These are phyloP conservation scores for Lotmaria passim DNA, from an alignment of 208 protist species.

Conservation along the genomic window DNA sequence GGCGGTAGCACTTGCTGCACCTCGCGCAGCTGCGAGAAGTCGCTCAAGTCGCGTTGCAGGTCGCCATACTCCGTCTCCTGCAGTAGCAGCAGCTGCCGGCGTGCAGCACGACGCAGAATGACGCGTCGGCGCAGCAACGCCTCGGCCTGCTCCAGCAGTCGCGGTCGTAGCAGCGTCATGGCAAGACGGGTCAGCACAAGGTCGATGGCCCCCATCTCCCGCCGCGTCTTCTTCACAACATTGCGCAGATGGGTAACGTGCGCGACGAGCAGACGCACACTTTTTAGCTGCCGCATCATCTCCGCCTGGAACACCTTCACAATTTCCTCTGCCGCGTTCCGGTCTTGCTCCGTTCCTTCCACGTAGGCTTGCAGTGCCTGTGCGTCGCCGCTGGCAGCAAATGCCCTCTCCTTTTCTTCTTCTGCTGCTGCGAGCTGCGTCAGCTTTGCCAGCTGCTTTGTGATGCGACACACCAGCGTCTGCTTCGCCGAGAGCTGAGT, in stretches of 20 bases:
- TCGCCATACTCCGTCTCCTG: constrained; percentile 33
- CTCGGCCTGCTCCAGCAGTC: constrained; percentile 25
- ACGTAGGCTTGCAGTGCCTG: constrained; percentile 16
- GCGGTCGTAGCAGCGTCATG: constrained; percentile 17
- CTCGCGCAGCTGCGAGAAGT: constrained; percentile 21
- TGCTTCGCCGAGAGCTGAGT: constrained; percentile 7
- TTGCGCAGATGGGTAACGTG: constrained; percentile 32
- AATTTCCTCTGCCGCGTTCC: constrained; percentile 14
- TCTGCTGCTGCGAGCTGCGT: constrained; percentile 9
- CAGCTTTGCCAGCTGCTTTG: constrained; percentile 24
- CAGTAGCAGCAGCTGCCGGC: constrained; percentile 27
- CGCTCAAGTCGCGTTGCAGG: constrained; percentile 24
- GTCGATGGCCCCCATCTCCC: constrained; percentile 25
- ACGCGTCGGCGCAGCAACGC: constrained; percentile 30
- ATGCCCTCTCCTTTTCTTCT: constrained; percentile 1
- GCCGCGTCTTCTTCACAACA: constrained; percentile 21
- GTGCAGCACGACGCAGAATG: constrained; percentile 26
- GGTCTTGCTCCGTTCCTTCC: constrained; percentile 20
- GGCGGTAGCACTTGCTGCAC: constrained; percentile 30
- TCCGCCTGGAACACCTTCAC: constrained; percentile 24
- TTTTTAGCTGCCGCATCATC: constrained; percentile 35
- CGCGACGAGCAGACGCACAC: constrained; percentile 25
- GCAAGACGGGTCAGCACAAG: constrained; percentile 25
- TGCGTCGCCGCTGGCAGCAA: not conserved
- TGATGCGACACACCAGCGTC: constrained; percentile 11